Conservation (phyloP, 1,284 basidiomycete species). For the Austroboletus novae-zelandiae region DNA sequence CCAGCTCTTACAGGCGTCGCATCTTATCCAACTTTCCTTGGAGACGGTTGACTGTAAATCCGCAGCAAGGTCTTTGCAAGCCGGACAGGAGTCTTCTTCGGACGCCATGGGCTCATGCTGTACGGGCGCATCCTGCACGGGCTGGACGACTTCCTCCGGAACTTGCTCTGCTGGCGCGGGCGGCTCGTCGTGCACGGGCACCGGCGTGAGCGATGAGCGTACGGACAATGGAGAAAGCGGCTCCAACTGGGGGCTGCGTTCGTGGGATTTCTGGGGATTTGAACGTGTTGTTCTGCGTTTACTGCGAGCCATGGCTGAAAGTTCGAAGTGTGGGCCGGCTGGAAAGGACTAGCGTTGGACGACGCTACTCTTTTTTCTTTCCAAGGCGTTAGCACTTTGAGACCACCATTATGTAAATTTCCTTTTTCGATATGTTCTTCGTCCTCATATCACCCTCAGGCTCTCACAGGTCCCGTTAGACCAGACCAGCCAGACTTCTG, state of each 20-base stretch:
- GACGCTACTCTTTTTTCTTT: background rate
- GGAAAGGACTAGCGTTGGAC: conserved; percentile 8
- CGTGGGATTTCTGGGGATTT: conserved; percentile 27
- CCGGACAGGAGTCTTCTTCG: conserved; percentile 42
- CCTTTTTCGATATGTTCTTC: conserved; percentile 7
- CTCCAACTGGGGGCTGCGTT: conserved; percentile 27
- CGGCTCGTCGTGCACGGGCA: conserved; percentile 28
- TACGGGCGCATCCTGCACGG: conserved; percentile 11
- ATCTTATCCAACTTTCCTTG: conserved; percentile 70
- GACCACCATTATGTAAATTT: conserved; percentile 23
- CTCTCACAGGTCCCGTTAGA: no score
- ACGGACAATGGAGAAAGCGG: conserved; percentile 30
- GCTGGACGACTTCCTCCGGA: conserved; percentile 19
- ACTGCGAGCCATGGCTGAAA: conserved; percentile 30
- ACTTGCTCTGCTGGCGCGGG: conserved; percentile 18
- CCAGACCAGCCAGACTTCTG: background rate
- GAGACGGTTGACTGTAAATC: conserved; percentile 34
- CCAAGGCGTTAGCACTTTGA: background rate
- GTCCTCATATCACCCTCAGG: background rate
- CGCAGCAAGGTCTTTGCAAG: conserved; percentile 36
- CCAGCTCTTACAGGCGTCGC: conserved; percentile 76
- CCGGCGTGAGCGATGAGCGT: conserved; percentile 31
- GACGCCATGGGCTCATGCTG: conserved; percentile 15
- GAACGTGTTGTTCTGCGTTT: conserved; percentile 33
- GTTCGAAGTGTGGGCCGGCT: conserved; percentile 6